Base-by-base conservation (phyloP, 2,329 filamentous ascomycete genomes). In the Amphichorda felina region DNA sequence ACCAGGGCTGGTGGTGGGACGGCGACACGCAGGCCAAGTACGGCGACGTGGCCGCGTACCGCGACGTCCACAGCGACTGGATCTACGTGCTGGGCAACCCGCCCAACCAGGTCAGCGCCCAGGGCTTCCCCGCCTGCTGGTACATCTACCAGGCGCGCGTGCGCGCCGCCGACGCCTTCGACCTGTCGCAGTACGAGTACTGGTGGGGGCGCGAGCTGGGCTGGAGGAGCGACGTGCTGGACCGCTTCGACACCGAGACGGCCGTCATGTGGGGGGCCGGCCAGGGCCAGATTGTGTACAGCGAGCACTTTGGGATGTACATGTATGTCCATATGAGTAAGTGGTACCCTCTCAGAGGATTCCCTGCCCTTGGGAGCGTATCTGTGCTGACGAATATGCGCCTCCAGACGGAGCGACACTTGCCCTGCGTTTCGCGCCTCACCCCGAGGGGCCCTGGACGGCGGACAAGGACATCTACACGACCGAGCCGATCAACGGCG, bases 81-180 rank as follows among this genome's bases (percentile, higher is more conserved):
- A 52, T 60, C 16, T 61, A 61, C 40, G 43, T 53, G 5, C 50
- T 55, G 33, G 59, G 57, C n/a, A 53, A 59, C 15, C 51, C 60
- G 4, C 59, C 57, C 3, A 58, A 52, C 8, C 9, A 32, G 5
- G 17, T 32, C 15, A 39, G 38, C 2, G 18, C 25, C 18, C 38
- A 37, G 2, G 49, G 49, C 5, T 53, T 46, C 22, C 43, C 47
- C 1, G 39, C 33, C 0, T 43, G 41, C 3, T 35, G 39, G 5
- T 61, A 60, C 31, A 47, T 56, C 9, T 62, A 61, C 35, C 49
- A 59, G 38, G 49, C 51, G 1, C 50, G 59, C 4, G 59, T 63
- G 2, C 46, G 45, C 15, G 53, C 54, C 1, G 19, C 35, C 2
- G 46, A 59, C 8, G 56, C 56, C 0, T 62, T 61, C 21, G 50